Percentiles rank a stretch among this genome's conserved stretches.
These are phyloP conservation scores for Porodaedalea pini DNA, from an alignment of 1,284 basidiomycete species.

Conservation along the genomic window DNA sequence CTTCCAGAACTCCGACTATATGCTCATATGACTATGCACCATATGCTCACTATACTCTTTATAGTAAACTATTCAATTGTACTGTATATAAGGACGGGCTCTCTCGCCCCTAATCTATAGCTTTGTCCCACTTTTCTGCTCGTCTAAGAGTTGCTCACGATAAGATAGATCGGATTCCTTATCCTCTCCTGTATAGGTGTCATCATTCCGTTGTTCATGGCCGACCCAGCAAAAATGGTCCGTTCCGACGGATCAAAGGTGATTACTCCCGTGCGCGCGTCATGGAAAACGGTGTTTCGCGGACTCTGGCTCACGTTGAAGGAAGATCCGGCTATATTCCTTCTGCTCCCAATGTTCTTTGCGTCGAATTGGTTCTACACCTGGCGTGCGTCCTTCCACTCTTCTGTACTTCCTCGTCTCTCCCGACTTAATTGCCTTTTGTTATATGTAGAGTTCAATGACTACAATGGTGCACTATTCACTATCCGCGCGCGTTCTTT, in stretches of 20 bases:
- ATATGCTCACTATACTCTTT: no score
- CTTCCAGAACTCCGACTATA: no score
- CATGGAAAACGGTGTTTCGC: slow-evolving; percentile 36
- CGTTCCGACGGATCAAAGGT: slow-evolving; percentile 37
- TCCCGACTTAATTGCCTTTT: not conserved
- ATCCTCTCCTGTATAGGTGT: slow-evolving; percentile 34
- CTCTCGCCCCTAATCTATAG: no score
- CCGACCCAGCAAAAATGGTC: slow-evolving; percentile 34
- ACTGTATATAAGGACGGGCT: no score
- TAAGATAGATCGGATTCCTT: slow-evolving; percentile 34
- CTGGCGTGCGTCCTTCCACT: slow-evolving; percentile 27
- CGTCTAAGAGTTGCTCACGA: no score
- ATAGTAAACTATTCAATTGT: no score
- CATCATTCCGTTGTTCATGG: slow-evolving; percentile 33
- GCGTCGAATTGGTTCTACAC: slow-evolving; percentile 38
- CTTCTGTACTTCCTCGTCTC: not conserved
- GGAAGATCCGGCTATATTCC: slow-evolving; percentile 34
- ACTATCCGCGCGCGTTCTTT: slow-evolving; percentile 37
- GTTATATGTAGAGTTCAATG: slow-evolving; percentile 32
- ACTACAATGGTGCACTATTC: slow-evolving; percentile 38
- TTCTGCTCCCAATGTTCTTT: slow-evolving; percentile 40
- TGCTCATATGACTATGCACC: no score
- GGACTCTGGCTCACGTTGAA: slow-evolving; percentile 34
- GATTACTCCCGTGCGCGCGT: slow-evolving; percentile 28
- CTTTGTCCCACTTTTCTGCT: no score